Evolutionary conservation across 352 stramenopile genomes (phyloP), one percentile per base, ranked within the genome.

Genomic region (Phytophthora rubi): DNA sequence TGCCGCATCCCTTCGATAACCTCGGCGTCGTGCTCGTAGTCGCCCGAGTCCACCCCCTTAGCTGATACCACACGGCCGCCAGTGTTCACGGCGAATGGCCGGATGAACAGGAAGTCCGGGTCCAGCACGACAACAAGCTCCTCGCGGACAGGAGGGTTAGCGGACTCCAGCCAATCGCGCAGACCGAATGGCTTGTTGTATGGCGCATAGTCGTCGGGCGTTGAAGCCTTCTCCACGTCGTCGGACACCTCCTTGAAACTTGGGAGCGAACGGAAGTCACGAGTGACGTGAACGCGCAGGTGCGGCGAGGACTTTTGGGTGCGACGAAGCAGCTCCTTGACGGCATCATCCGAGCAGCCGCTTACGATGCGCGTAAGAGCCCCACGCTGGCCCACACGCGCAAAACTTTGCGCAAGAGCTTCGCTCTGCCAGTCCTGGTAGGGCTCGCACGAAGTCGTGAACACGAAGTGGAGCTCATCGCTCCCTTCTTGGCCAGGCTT

Each of bases 151-250:
- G 81, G 83, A 26, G 85, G 81, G 53, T 94, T 96, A 9, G 86
- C 73, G 18, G 70, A 75, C 15, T 71, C 66, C 1, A 96, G 66
- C 88, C 88, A 96, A 45, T 96, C 78, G 6, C 82, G 82, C 12
- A 96, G 57, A 2, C 83, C 86, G 51, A 91, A 92, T 16, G 86
- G 84, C 53, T 88, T 91, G 71, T 91, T 92, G 73, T 88, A 91
- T 7, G 77, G 61, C 42, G 65, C 63, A 54, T 90, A 88, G 60
- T 81, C 70, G 48, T 91, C 83, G 2, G 72, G 68, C 5, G 51
- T 76, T 21, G 72, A 74, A 0, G 72, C 56, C 35, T 74, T 70
- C 32, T 75, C 59, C 33, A 51, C 52, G 9, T 70, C 51, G 33
- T 74, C 48, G 0, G 63, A 74, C 8, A 66, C 56, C 3, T 76